Evolutionary conservation across 2,329 filamentous ascomycete genomes (phyloP).

Genomic region (Trichoderma simmonsii): DNA sequence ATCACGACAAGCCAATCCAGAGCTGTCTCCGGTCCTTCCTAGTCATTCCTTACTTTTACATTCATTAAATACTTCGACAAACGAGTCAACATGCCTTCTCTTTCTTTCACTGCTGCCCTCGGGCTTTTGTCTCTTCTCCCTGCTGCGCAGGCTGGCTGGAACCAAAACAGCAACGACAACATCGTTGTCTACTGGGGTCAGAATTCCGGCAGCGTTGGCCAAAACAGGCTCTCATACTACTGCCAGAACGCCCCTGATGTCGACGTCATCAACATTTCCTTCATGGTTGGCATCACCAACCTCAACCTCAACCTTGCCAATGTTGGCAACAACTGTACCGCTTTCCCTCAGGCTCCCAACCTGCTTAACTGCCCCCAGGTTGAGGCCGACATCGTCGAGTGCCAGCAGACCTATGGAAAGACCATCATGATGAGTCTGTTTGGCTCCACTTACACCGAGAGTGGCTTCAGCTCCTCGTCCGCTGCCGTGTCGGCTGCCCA

Average conservation of each 20-base stretch:
- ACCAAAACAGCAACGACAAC: slow-evolving; percentile 46
- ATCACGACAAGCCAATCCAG: not conserved
- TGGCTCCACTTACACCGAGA: slow-evolving; percentile 64
- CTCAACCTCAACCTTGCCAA: slow-evolving; percentile 63
- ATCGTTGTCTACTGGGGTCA: slow-evolving; percentile 69
- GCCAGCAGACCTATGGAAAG: slow-evolving; percentile 59
- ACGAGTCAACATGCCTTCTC: slow-evolving; percentile 13
- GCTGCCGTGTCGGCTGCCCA: slow-evolving; percentile 57
- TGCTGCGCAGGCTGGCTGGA: slow-evolving; percentile 40
- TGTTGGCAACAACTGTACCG: slow-evolving; percentile 57
- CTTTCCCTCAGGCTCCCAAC: slow-evolving; percentile 41
- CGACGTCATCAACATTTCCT: slow-evolving; percentile 45
- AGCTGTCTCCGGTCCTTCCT: not conserved
- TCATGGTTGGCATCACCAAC: slow-evolving; percentile 55
- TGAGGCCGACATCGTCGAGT: slow-evolving; percentile 54
- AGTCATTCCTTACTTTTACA: not conserved
- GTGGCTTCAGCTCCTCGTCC: slow-evolving; percentile 54
- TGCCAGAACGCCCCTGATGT: slow-evolving; percentile 40
- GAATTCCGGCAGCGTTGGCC: slow-evolving; percentile 55
- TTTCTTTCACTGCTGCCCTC: slow-evolving; percentile 19
- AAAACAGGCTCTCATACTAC: slow-evolving; percentile 56
- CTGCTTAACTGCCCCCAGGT: slow-evolving; percentile 62
- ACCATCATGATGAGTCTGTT: slow-evolving; percentile 68
- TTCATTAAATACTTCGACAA: not conserved
- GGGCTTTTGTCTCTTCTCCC: slow-evolving; percentile 29